Conservation (phyloP, 257 asterid genomes). For the Orobanche coerulescens region DNA sequence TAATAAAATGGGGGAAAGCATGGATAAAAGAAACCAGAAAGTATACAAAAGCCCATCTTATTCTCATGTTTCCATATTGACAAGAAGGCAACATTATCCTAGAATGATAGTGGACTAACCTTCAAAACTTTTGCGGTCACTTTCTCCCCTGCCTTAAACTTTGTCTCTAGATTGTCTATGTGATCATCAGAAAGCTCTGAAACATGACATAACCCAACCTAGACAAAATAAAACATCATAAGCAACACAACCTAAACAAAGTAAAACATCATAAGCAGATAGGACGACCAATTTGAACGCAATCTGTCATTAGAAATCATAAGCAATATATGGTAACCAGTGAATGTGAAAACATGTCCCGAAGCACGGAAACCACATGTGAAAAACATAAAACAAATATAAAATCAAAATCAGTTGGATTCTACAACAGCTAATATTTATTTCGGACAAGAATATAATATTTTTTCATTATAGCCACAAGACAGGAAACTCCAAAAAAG, state of each 20-base stretch:
- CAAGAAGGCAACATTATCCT: constrained; percentile 1
- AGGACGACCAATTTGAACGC: constrained; percentile 6
- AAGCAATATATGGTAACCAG: background rate
- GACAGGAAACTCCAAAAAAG: background rate
- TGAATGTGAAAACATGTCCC: background rate
- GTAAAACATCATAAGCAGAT: constrained; percentile 21
- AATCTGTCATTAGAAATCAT: background rate
- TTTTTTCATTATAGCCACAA: background rate
- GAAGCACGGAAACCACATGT: background rate
- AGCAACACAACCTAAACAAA: constrained; percentile 19
- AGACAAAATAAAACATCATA: constrained; percentile 21
- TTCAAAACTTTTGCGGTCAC: constrained; percentile 75
- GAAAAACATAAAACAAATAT: background rate
- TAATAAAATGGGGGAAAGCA: too few relatives aligned
- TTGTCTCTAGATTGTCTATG: constrained; percentile 39
- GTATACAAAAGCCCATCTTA: background rate
- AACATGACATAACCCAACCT: constrained; percentile 96
- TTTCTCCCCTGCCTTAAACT: constrained; percentile 62
- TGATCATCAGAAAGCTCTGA: constrained; percentile 86
- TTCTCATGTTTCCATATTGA: too few relatives aligned
- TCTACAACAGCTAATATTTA: background rate
- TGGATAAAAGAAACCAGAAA: too few relatives aligned
- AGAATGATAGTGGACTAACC: constrained; percentile 36
- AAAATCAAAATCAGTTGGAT: background rate
- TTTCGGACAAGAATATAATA: background rate